A percentile compares a stretch with the other conserved stretches of the same genome.
Conservation (phyloP, 345 rosid genomes). For the Theobroma cacao region DNA sequence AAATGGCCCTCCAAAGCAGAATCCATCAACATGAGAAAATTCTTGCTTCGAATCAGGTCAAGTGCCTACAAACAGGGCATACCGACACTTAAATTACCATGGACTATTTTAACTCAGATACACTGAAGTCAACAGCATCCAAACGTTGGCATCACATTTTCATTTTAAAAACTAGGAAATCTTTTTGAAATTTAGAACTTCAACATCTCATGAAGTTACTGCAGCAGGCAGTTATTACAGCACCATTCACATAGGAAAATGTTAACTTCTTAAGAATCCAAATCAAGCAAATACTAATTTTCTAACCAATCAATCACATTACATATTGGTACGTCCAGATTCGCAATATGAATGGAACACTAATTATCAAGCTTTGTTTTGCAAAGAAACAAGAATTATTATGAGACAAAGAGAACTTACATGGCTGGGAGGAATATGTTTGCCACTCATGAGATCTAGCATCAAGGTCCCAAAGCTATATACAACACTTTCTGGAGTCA, state of each 20-base stretch:
- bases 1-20: constrained; percentile 94
- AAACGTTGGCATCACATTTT: not conserved
- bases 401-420: constrained; percentile 42
- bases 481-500: constrained; percentile 84
- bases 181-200: no score
- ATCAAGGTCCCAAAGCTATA: constrained; percentile 96
- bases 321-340: not conserved
- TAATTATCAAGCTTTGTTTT: not conserved
- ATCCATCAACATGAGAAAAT: constrained; percentile 91
- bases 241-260: not conserved
- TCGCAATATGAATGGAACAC: not conserved
- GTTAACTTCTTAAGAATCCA: not conserved
- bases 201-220: not conserved
- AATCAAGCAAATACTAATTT: not conserved
- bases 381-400: not conserved
- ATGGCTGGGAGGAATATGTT: constrained; percentile 97
- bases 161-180: not conserved
- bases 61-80: constrained; percentile 69
- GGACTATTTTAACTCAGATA: not conserved
- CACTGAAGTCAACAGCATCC: not conserved
- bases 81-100: not conserved
- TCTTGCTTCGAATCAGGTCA: constrained; percentile 87
- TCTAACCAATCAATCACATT: not conserved
- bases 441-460: constrained; percentile 95
- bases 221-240: not conserved